Evolutionary conservation across 1,284 basidiomycete species (phyloP), one percentile per base, ranked within the genome.

Genomic region (Ceratobasidium sp.): DNA sequence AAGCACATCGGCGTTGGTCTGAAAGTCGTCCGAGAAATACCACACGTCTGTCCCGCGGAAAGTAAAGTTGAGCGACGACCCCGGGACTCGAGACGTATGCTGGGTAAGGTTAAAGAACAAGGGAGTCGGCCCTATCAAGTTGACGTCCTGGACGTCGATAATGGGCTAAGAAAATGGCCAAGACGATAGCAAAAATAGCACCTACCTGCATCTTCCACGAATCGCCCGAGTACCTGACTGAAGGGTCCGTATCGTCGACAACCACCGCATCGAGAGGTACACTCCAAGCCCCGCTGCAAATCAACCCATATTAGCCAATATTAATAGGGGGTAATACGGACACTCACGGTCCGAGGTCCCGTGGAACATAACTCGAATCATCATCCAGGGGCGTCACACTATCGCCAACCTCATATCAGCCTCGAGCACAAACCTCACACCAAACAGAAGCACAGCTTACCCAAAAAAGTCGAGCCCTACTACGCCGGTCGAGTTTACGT

Each of bases 11-110:
- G 52, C 21, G 18, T 70, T 57, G 9, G 10, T 2, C 10, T 8
- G 3, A 52, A 23, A 30, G 16, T 28, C 26, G 30, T 70, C 65
- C 16, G 39, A 57, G 23, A 70, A 70, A 30, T 70, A 70, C 36
- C 41, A 70, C 21, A 70, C 53, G 5, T 26, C 65, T 14, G 65
- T 70, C 9, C 65, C 53, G 16, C 41, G 53, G 41, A 70, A 70
- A 3, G 41, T 70, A 26, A 70, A 70, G 0, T 36, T 57, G 6
- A 30, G 14, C 2, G 21, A 32, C 0, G 52, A 32, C 1, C 65
- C 65, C 0, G 65, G 65, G 5, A 41, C 39, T 6, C 12, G 41
- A 53, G 39, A 45, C 10, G 53, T 28, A 28, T 55, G 65, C 28
- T 53, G 50, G 3, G 64, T 39, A 3, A 32, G 32, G 9, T 41